phyloP scores from a whole-genome alignment of 306 rosid genomes.

The Quercus agrifolia region DNA sequence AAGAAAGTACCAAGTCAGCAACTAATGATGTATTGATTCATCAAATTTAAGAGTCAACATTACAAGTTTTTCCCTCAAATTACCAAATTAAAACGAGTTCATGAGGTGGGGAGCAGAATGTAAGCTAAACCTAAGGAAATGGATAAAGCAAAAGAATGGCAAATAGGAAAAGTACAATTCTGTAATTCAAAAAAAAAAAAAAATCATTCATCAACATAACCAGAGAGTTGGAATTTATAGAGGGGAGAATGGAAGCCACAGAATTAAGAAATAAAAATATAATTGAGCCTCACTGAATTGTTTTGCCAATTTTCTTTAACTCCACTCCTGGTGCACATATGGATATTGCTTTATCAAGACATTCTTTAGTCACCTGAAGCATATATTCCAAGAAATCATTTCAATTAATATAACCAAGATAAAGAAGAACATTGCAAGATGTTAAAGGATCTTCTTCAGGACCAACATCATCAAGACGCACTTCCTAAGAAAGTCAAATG shows the following conservation, averaged over 20 bases:
- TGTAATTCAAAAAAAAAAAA: background rate
- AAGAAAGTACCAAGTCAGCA: background rate
- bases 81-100: background rate
- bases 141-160: background rate
- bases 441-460: background rate
- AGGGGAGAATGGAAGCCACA: constrained; percentile 5
- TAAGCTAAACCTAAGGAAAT: background rate
- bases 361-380: constrained; percentile 74
- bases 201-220: background rate
- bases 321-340: constrained; percentile 95
- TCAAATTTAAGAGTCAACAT: background rate
- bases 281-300: constrained; percentile 69
- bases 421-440: constrained; percentile 1
- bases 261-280: constrained; percentile 1
- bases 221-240: background rate
- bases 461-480: background rate
- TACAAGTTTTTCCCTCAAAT: background rate
- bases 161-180: background rate
- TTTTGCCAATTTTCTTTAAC: constrained; percentile 72
- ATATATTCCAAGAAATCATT: constrained; percentile 17
- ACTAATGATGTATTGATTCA: background rate
- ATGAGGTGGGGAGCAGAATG: background rate
- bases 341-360: constrained; percentile 84
- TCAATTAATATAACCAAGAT: constrained; percentile 15
- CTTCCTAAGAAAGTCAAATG: background rate